Percentiles rank a stretch among this genome's conserved stretches.
These are phyloP conservation scores for Spatholobus suberectus DNA, from an alignment of 306 rosid species.

Conservation along the genomic window DNA sequence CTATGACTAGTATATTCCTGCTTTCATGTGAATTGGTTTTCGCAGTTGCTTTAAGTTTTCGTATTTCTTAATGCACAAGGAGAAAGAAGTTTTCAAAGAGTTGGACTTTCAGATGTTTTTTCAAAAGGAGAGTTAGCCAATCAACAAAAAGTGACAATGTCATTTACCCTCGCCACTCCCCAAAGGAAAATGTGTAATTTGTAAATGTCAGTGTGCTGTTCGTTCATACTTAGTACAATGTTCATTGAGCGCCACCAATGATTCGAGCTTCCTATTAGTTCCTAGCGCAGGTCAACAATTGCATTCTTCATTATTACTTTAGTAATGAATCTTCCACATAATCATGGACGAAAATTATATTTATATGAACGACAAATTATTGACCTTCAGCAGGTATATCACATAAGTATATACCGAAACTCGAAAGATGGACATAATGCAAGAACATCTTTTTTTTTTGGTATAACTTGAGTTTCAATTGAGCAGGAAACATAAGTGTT, in stretches of 20 bases:
- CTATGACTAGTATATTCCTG: background rate
- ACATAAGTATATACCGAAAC: background rate
- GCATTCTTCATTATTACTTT: background rate
- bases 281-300: background rate
- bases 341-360: background rate
- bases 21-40: background rate
- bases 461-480: too few relatives aligned
- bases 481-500: too few relatives aligned
- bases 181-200: background rate
- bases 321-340: background rate
- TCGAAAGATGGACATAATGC: background rate
- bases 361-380: background rate
- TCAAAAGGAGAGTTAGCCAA: background rate
- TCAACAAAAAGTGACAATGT: constrained; percentile 19
- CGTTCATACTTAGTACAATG: background rate
- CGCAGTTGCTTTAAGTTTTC: constrained; percentile 1
- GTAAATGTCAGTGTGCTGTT: background rate
- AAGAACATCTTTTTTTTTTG: background rate
- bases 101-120: constrained; percentile 35
- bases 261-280: background rate
- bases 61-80: constrained; percentile 6
- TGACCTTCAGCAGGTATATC: background rate
- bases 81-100: constrained; percentile 42
- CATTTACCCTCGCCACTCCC: background rate
- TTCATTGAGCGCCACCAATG: constrained; percentile 18